Base-by-base conservation (phyloP, 192 early-diverging fungal genomes). In the Chytriomyces sp. region DNA sequence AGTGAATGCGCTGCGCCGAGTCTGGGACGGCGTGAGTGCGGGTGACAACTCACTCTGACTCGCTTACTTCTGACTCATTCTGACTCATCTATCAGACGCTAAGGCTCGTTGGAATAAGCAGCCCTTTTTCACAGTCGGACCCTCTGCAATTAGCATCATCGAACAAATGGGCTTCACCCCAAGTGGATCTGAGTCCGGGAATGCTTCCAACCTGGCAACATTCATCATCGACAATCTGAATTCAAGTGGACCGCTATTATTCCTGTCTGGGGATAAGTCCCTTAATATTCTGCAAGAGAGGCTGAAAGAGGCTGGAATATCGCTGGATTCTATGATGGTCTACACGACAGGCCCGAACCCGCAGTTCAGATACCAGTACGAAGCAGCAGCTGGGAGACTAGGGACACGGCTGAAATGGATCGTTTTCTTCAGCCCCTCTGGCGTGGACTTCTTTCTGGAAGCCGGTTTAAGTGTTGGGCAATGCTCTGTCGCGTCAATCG, bases 391-490 rank as follows among this genome's bases (percentile, higher is more conserved):
- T 26, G 26, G 3, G 60, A 64, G 16, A 9, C 50, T 6, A 23
- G 20, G 23, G 50, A 50, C 11, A 20, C 53, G 53, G 20, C 61
- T 61, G 45, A 69, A 79, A 62, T 90, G 89, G 87, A 53, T 87
- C n/a, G 80, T 87, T 7, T 87, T 87, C 79, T 89, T 88, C 77
- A 89, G 88, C 79, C 88, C 88, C 16, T 88, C 85, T 3, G 88
- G 88, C 13, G 77, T 89, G 7, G 85, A 86, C 69, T 48, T 78
- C 24, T 66, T 82, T 46, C 47, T 85, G 57, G 9, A 49, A 18
- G 57, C 45, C 35, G 65, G 60, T 68, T 44, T 47, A 50, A 28
- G 20, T 59, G 11, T 71, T 50, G 45, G 64, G 75, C 68, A 16
- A 6, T 48, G 18, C 7, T 10, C 23, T 77, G n/a, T 75, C 77